Conservation (phyloP, 768 basidiomycete genomes). For the Termitomyces sp. region DNA sequence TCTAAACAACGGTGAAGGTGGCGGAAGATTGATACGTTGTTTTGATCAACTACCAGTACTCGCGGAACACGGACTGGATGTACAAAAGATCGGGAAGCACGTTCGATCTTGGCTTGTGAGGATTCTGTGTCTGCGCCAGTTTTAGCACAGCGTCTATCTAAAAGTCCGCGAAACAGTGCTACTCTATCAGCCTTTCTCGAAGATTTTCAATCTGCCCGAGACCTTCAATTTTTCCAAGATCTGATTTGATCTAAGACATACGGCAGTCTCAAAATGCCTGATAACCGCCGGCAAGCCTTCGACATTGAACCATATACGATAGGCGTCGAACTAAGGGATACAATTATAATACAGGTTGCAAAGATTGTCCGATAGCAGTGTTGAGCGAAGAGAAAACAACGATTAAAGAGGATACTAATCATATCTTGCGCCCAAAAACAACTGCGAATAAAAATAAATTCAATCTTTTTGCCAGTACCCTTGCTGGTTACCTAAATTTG, state of each 20-base stretch:
- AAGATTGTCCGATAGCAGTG: neutral
- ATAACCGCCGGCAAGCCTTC: neutral
- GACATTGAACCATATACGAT: neutral
- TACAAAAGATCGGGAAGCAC: neutral
- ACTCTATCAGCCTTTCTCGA: neutral
- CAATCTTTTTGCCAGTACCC: conserved; percentile 17
- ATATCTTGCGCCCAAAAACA: neutral
- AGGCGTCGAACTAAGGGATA: neutral
- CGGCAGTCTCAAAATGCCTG: neutral
- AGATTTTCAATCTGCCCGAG: neutral
- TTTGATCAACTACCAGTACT: neutral
- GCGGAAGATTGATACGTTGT: neutral
- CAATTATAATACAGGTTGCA: neutral
- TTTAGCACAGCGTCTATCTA: neutral
- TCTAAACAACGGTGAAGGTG: neutral
- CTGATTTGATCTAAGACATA: neutral
- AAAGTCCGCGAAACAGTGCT: neutral
- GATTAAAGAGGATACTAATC: neutral
- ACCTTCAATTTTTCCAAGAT: neutral
- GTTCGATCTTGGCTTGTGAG: neutral
- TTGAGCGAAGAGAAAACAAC: neutral
- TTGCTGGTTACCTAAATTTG: conserved; percentile 7
- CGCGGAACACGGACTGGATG: neutral
- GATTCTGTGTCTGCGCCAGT: neutral
- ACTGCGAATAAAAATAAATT: neutral